Conservation (phyloP, 495 filamentous ascomycete genomes). For the Cladorrhinum samala region DNA sequence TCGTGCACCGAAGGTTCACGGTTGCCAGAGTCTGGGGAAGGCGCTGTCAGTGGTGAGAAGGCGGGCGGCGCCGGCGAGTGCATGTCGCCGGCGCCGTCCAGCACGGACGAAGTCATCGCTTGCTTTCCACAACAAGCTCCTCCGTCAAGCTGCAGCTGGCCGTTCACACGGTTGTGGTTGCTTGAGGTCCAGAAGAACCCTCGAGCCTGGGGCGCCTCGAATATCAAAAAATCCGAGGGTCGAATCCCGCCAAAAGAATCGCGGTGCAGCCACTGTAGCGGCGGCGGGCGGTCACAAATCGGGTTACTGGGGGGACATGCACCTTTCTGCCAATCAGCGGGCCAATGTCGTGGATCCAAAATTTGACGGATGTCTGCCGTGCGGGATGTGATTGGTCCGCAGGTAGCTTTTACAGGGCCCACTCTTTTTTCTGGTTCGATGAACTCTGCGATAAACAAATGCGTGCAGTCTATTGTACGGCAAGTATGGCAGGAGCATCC, state of each 20-base stretch:
- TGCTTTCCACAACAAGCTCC: slow-evolving; percentile 28
- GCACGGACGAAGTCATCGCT: slow-evolving; percentile 34
- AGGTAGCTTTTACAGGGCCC: neutral
- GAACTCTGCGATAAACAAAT: neutral
- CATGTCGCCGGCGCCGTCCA: slow-evolving; percentile 17
- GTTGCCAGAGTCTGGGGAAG: slow-evolving; percentile 19
- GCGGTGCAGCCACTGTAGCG: neutral
- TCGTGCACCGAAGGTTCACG: slow-evolving; percentile 21
- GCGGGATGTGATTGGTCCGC: slow-evolving; percentile 8
- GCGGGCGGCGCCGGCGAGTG: slow-evolving; percentile 30
- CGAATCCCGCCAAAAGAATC: neutral
- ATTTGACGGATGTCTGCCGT: slow-evolving; percentile 6
- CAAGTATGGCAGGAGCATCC: too few relatives aligned
- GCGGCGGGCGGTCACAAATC: slow-evolving; percentile 8
- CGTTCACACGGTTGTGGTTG: slow-evolving; percentile 5
- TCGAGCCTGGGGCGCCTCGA: too few relatives aligned
- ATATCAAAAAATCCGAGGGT: too few relatives aligned
- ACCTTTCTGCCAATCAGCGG: slow-evolving; percentile 3
- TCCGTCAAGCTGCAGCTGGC: slow-evolving; percentile 23
- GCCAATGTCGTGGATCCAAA: slow-evolving; percentile 8
- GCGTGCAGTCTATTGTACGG: too few relatives aligned
- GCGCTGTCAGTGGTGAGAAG: slow-evolving; percentile 30
- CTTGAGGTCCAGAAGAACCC: neutral
- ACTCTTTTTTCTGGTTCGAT: neutral
- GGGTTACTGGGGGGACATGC: slow-evolving; percentile 17